Percentiles rank a stretch among this genome's conserved stretches.
phyloP scores from a whole-genome alignment of 2,329 filamentous ascomycete species.

The Botrytis paeoniae region DNA sequence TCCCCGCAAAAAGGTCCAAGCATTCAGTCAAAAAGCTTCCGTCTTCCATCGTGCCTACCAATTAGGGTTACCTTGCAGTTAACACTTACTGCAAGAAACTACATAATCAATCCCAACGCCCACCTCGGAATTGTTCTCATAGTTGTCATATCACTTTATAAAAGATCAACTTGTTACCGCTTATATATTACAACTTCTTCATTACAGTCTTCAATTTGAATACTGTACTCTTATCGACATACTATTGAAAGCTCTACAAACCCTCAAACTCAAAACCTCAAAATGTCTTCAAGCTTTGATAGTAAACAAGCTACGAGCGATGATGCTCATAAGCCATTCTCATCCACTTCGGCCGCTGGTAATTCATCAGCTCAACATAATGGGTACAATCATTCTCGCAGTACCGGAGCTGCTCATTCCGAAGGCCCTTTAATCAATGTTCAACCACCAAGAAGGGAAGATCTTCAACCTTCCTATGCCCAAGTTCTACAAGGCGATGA shows the following conservation, averaged over 20 bases:
- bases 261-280: not conserved
- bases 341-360: not conserved
- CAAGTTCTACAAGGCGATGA: constrained; percentile 59
- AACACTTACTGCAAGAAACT: not conserved
- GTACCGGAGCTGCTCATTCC: constrained; percentile 24
- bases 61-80: not conserved
- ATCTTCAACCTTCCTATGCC: constrained; percentile 72
- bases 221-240: not conserved
- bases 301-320: not conserved
- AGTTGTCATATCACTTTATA: not conserved
- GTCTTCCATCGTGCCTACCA: not conserved
- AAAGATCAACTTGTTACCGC: no score
- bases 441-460: constrained; percentile 75
- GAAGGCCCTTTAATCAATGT: constrained; percentile 60
- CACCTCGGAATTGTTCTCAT: not conserved
- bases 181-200: not conserved
- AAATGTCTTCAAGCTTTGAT: constrained; percentile 14
- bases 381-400: constrained; percentile 25
- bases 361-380: constrained; percentile 13
- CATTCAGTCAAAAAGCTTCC: not conserved
- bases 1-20: constrained; percentile 12
- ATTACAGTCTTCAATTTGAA: not conserved
- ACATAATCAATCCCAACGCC: not conserved
- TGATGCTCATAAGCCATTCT: not conserved
- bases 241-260: not conserved